Percentiles rank a stretch among this genome's conserved stretches.
These are phyloP conservation scores for Populus hybrid DNA, from an alignment of 441 rosid species.

Conservation along the genomic window DNA sequence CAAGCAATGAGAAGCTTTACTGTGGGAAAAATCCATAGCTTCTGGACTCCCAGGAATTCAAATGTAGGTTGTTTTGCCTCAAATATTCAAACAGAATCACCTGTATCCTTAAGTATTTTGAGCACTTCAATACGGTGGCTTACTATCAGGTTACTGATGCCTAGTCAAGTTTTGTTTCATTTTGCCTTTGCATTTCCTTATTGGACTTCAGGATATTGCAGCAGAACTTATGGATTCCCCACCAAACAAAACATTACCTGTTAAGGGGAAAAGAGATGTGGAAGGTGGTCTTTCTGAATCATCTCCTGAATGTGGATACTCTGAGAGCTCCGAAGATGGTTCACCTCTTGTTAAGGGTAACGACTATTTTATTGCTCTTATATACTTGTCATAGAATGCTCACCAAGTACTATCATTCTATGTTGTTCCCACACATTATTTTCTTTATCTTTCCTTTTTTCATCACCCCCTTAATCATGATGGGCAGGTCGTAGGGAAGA, in stretches of 20 bases:
- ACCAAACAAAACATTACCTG: slow-evolving; percentile 29
- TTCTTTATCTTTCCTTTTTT: neutral
- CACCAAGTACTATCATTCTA: slow-evolving; percentile 24
- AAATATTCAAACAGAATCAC: slow-evolving; percentile 33
- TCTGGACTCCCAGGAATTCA: slow-evolving; percentile 40
- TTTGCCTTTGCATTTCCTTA: slow-evolving; percentile 45
- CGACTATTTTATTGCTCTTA: slow-evolving; percentile 25
- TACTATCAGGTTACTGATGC: neutral
- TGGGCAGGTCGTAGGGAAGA: slow-evolving; percentile 39
- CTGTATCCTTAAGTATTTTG: slow-evolving; percentile 48
- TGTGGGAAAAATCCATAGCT: slow-evolving; percentile 40
- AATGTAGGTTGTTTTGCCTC: slow-evolving; percentile 36
- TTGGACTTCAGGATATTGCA: slow-evolving; percentile 48
- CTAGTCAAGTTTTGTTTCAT: slow-evolving; percentile 15
- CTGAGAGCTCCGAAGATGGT: slow-evolving; percentile 50
- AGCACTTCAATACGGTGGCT: slow-evolving; percentile 15
- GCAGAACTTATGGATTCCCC: slow-evolving; percentile 38
- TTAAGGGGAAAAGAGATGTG: slow-evolving; percentile 29
- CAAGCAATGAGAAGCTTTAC: slow-evolving; percentile 33
- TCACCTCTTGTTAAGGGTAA: slow-evolving; percentile 33
- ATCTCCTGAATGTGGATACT: slow-evolving; percentile 48
- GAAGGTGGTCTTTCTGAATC: slow-evolving; percentile 39
- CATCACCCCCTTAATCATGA: neutral
- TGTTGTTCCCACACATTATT: neutral
- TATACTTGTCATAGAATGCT: slow-evolving; percentile 33